Evolutionary conservation across 306 rosid species (phyloP).

Genomic region (Inga oerstediana): DNA sequence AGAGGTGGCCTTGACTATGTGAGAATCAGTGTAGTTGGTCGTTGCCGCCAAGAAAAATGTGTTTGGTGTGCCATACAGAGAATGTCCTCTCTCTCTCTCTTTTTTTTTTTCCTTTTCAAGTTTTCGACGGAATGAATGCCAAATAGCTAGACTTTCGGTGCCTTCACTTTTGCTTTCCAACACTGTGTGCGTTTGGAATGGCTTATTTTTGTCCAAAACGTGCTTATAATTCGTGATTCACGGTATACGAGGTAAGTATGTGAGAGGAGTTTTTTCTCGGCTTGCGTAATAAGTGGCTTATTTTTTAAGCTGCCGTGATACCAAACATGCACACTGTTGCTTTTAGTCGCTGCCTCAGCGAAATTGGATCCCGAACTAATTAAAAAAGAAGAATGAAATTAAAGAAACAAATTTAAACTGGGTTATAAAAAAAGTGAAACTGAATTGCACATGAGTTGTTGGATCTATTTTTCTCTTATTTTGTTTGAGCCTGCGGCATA

Average conservation of each 20-base stretch:
- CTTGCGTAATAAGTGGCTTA: too few relatives aligned
- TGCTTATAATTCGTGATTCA: too few relatives aligned
- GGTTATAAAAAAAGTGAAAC: background rate
- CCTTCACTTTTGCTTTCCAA: background rate
- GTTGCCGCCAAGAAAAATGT: too few relatives aligned
- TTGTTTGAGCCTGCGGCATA: too few relatives aligned
- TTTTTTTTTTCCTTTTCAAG: too few relatives aligned
- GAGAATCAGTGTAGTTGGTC: background rate
- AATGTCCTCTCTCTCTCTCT: background rate
- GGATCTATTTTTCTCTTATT: too few relatives aligned
- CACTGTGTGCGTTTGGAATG: too few relatives aligned
- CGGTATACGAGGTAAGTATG: too few relatives aligned
- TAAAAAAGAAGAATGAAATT: background rate
- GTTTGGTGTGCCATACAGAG: background rate
- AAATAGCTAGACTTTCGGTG: background rate
- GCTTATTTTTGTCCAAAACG: too few relatives aligned
- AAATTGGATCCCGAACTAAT: background rate
- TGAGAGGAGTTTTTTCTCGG: too few relatives aligned
- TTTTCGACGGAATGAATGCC: background rate
- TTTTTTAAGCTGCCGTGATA: too few relatives aligned
- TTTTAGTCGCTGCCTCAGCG: background rate
- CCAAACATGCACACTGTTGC: background rate
- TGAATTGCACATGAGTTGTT: too few relatives aligned
- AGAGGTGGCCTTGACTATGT: slow-evolving; percentile 1
- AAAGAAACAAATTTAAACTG: background rate